Evolutionary conservation across 164 flowering plant species (phyloP).

Genomic region (Berberis vulgaris): DNA sequence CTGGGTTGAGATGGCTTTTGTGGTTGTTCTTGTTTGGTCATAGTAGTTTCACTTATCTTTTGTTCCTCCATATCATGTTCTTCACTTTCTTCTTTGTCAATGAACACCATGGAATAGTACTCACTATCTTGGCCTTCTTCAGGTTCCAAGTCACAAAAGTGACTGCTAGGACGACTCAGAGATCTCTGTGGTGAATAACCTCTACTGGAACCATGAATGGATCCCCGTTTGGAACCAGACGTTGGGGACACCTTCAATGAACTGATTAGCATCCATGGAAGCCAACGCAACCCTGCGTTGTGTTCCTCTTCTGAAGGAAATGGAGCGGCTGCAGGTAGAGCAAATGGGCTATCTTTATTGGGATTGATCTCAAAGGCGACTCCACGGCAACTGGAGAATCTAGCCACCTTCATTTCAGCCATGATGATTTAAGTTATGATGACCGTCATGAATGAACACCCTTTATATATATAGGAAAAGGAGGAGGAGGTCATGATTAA

Average conservation of each 20-base stretch:
- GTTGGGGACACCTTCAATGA: neutral
- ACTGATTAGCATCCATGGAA: neutral
- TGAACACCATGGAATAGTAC: neutral
- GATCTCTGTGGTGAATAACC: neutral
- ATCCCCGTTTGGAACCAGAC: too few relatives aligned
- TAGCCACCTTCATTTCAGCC: slow-evolving; percentile 7
- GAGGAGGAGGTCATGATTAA: too few relatives aligned
- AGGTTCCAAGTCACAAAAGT: neutral
- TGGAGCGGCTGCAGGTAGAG: slow-evolving; percentile 1
- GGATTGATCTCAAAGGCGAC: slow-evolving; percentile 25
- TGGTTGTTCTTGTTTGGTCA: slow-evolving; percentile 8
- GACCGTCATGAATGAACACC: too few relatives aligned
- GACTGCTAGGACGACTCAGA: neutral
- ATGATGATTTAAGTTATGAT: too few relatives aligned
- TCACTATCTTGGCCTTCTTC: neutral
- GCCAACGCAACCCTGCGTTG: neutral
- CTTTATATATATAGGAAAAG: too few relatives aligned
- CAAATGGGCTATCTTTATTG: slow-evolving; percentile 13
- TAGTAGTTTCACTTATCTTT: neutral
- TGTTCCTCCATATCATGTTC: slow-evolving; percentile 10
- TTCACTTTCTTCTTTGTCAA: slow-evolving; percentile 2
- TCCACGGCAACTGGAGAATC: slow-evolving; percentile 24
- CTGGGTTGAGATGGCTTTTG: neutral
- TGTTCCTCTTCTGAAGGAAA: neutral
- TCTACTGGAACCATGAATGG: neutral